Evolutionary conservation across 352 stramenopile species (phyloP), one percentile per base, ranked within the genome.

Genomic region (Globisporangium alternatum): DNA sequence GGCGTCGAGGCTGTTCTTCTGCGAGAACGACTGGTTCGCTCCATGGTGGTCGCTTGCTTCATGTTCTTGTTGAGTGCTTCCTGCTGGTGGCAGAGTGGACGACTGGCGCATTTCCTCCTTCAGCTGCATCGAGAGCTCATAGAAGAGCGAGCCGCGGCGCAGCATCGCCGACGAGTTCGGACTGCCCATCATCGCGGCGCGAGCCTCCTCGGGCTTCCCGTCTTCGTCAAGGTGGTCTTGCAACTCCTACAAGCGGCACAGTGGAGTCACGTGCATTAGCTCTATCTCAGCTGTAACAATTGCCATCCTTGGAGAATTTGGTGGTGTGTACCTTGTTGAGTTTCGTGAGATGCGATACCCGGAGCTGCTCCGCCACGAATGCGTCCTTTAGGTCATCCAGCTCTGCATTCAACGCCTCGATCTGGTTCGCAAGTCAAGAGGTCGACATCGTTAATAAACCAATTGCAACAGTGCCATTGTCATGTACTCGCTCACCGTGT

Each of bases 111-210:
- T 43, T n/a, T 75, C 68, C 7, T 62, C 62, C 31, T 72, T 66
- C 4, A 82, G 48, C 33, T 85, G 71, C 33, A 69, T 67, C 12
- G 76, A 70, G 4, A 85, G 69, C 64, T 85, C 76, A 30, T 68
- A 81, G 54, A 85, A 85, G 17, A 85, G 66, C 44, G 76, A 85
- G 0, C 74, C 76, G 12, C 39, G 64, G 2, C 66, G 72, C 8
- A 84, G 64, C 56, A 22, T 65, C 25, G 43, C 41, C 1, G 60
- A 63, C 3, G 67, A 65, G 10, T 49, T 56, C 4, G 59, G 52
- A 4, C 56, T 66, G 3, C 35, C 56, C 28, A 57, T 35, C 35
- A 37, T 9, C 15, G 35, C 31, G 17, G 44, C 22, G 0, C n/a
- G 25, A 25, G 33, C 21, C 6, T 61, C 49, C 7, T 61, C 60